Evolutionary conservation across 2,329 filamentous ascomycete species (phyloP).

Genomic region (Ascochyta fabae): DNA sequence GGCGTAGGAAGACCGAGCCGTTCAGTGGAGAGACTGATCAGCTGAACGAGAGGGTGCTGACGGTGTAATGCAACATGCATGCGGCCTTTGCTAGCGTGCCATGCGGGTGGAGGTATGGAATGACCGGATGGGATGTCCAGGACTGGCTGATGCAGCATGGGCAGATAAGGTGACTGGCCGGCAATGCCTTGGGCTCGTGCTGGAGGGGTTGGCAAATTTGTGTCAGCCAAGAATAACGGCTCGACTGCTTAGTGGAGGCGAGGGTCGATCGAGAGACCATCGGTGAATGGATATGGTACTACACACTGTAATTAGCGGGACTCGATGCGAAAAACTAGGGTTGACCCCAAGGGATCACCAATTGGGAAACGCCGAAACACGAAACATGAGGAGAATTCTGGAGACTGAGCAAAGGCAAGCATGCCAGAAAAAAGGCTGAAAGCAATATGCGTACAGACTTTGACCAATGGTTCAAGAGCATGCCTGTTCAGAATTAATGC

Average conservation of each 20-base stretch:
- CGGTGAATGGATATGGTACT: slow-evolving; percentile 39
- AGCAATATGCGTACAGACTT: slow-evolving; percentile 21
- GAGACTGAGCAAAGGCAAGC: slow-evolving; percentile 21
- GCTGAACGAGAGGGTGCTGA: slow-evolving; percentile 45
- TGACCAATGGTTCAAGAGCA: slow-evolving; percentile 36
- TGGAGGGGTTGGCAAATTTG: slow-evolving; percentile 36
- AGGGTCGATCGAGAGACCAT: slow-evolving; percentile 33
- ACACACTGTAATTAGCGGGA: slow-evolving; percentile 47
- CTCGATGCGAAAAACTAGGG: slow-evolving; percentile 32
- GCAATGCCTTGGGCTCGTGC: slow-evolving; percentile 42
- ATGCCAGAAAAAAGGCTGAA: slow-evolving; percentile 28
- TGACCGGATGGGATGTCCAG: slow-evolving; percentile 45
- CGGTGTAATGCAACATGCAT: slow-evolving; percentile 49
- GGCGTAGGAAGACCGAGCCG: slow-evolving; percentile 47
- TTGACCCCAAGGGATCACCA: slow-evolving; percentile 25
- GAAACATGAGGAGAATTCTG: slow-evolving; percentile 24
- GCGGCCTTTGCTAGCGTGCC: slow-evolving; percentile 44
- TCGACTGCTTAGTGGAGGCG: slow-evolving; percentile 33
- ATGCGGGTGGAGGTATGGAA: slow-evolving; percentile 44
- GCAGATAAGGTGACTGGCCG: slow-evolving; percentile 58
- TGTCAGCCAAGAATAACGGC: slow-evolving; percentile 42
- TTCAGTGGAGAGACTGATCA: slow-evolving; percentile 50
- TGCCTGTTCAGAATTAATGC: slow-evolving; percentile 25
- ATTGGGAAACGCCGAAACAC: slow-evolving; percentile 3
- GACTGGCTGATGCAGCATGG: slow-evolving; percentile 49